Evolutionary conservation across 2,329 filamentous ascomycete genomes (phyloP).

Genomic region (Alternaria brassicae): DNA sequence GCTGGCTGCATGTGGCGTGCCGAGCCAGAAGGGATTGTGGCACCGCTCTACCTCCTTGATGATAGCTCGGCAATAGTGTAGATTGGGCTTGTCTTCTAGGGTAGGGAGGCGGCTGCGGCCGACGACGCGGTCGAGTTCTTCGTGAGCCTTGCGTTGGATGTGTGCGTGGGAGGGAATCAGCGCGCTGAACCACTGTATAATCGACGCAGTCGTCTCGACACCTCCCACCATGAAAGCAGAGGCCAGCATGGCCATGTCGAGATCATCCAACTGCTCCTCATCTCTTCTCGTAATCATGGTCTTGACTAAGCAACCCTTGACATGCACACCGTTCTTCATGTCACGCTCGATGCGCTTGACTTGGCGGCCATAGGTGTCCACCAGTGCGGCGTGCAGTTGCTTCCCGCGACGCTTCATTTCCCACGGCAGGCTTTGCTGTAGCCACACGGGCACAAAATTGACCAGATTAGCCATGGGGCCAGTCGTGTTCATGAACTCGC

Average conservation of each 20-base stretch:
- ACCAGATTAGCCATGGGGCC: constrained; percentile 1
- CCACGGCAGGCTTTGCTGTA: not conserved
- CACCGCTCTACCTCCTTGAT: constrained; percentile 52
- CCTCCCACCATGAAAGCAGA: constrained; percentile 28
- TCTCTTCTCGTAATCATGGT: constrained; percentile 18
- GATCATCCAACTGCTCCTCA: constrained; percentile 19
- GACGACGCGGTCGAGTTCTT: constrained; percentile 22
- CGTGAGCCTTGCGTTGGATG: not conserved
- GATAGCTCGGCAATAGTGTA: constrained; percentile 42
- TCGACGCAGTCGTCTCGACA: constrained; percentile 20
- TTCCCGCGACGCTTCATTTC: constrained; percentile 1
- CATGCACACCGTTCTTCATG: constrained; percentile 10
- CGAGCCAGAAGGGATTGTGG: constrained; percentile 16
- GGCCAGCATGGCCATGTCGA: constrained; percentile 26
- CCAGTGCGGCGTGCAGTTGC: not conserved
- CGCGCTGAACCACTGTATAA: constrained; percentile 18
- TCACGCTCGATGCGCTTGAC: not conserved
- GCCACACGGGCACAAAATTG: not conserved
- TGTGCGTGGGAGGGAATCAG: not conserved
- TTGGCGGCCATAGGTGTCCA: not conserved
- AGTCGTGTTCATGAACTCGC: not conserved
- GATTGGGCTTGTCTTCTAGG: constrained; percentile 7
- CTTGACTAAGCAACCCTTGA: constrained; percentile 23
- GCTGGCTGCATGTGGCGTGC: constrained; percentile 10
- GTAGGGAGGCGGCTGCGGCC: constrained; percentile 16